Percentiles rank a stretch among this genome's conserved stretches.
These are phyloP conservation scores for Cordia subcordata DNA, from an alignment of 257 asterid genomes.

Conservation along the genomic window DNA sequence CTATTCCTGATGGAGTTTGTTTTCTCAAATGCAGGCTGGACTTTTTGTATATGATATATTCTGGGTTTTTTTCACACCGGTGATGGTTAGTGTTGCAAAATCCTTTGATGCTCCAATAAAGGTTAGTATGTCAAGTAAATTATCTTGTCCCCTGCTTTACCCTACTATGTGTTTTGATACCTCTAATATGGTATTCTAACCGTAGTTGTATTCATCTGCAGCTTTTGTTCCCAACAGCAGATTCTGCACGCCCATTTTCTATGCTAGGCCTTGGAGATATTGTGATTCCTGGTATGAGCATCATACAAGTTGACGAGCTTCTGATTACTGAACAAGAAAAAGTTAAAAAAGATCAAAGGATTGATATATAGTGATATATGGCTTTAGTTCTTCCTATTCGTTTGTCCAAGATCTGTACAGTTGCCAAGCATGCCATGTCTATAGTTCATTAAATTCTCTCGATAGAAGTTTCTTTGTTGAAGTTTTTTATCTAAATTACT, in stretches of 20 bases:
- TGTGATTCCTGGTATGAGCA: conserved; percentile 80
- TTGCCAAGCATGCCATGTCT: no score
- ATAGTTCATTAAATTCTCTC: no score
- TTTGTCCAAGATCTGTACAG: no score
- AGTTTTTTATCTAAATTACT: neutral
- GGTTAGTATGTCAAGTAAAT: conserved; percentile 32
- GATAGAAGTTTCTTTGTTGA: neutral
- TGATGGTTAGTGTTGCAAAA: conserved; percentile 96
- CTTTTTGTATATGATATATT: conserved; percentile 88
- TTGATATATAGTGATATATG: no score
- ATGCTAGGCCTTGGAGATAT: conserved; percentile 99
- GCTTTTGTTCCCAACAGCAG: conserved; percentile 93
- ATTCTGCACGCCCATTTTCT: conserved; percentile 81
- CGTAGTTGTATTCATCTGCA: conserved; percentile 23
- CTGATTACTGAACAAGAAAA: neutral
- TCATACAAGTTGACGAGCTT: neutral
- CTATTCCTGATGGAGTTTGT: conserved; percentile 7
- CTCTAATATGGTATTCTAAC: neutral
- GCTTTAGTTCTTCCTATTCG: no score
- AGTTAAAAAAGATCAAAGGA: no score
- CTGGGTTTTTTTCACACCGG: conserved; percentile 98
- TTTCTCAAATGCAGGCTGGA: conserved; percentile 62
- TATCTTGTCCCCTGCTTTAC: neutral
- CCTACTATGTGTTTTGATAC: neutral
- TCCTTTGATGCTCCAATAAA: conserved; percentile 97